Conservation (phyloP, 208 protist species). For the Leptomonas pyrrhocoris region DNA sequence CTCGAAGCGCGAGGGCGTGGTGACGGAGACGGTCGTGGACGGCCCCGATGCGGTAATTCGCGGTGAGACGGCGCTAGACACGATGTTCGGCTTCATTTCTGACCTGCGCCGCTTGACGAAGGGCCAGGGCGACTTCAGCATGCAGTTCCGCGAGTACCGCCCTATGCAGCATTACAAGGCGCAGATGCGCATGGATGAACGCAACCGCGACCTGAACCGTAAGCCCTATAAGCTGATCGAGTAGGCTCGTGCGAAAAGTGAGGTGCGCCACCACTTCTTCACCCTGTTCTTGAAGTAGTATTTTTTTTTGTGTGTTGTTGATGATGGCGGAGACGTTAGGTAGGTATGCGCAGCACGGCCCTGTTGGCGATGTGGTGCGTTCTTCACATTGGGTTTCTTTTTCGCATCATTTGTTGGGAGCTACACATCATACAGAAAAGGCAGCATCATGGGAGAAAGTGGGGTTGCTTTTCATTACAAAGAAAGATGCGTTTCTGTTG, state of each 20-base stretch:
- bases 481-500: not conserved
- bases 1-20: conserved; percentile 85
- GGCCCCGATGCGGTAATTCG: conserved; percentile 85
- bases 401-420: not conserved
- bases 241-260: conserved; percentile 11
- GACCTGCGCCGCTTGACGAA: conserved; percentile 92
- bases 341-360: conserved; percentile 2
- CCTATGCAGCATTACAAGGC: conserved; percentile 91
- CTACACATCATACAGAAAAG: not conserved
- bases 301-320: conserved; percentile 17
- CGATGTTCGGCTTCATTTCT: conserved; percentile 94
- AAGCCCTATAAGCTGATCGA: conserved; percentile 69
- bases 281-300: not conserved
- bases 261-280: not conserved
- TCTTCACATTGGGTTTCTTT: conserved; percentile 26
- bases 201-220: conserved; percentile 84
- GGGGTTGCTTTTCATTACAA: not conserved
- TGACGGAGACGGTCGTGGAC: conserved; percentile 85
- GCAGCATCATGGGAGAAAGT: not conserved
- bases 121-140: conserved; percentile 92
- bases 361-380: not conserved
- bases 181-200: conserved; percentile 89
- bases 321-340: not conserved
- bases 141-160: conserved; percentile 93
- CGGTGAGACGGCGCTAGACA: conserved; percentile 90